Evolutionary conservation across 345 rosid genomes (phyloP).

Genomic region (Carallia brachiata): DNA sequence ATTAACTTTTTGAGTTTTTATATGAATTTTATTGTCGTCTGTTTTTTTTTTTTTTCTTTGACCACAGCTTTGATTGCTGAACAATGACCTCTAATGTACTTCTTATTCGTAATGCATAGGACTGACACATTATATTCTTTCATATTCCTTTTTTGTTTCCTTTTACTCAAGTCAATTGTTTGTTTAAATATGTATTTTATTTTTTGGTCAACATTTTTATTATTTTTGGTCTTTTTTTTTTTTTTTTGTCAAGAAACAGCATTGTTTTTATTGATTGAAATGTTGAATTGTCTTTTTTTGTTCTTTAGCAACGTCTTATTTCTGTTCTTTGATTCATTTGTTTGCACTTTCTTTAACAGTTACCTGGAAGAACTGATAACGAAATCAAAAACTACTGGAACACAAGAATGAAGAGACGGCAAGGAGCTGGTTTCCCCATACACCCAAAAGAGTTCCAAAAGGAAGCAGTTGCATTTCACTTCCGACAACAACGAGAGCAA

Average conservation of each 20-base stretch:
- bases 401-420: constrained; percentile 72
- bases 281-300: not conserved
- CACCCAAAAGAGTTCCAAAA: constrained; percentile 58
- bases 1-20: not conserved
- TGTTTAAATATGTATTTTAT: too few relatives aligned
- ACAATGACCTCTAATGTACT: too few relatives aligned
- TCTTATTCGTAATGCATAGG: too few relatives aligned
- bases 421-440: constrained; percentile 66
- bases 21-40: not conserved
- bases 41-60: not conserved
- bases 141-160: too few relatives aligned
- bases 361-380: constrained; percentile 87
- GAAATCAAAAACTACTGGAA: constrained; percentile 95
- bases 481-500: constrained; percentile 26
- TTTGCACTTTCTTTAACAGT: constrained; percentile 26
- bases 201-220: too few relatives aligned
- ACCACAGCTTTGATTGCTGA: not conserved
- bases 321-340: not conserved
- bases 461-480: constrained; percentile 27
- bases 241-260: too few relatives aligned
- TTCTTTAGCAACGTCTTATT: not conserved
- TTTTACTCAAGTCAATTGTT: too few relatives aligned
- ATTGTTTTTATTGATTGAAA: too few relatives aligned
- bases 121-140: not conserved
- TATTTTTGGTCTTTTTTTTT: not conserved